Percentiles rank a stretch among this genome's conserved stretches.
These are phyloP conservation scores for Paramecium pentaurelia DNA, from an alignment of 73 alveolate genomes.

Conservation along the genomic window DNA sequence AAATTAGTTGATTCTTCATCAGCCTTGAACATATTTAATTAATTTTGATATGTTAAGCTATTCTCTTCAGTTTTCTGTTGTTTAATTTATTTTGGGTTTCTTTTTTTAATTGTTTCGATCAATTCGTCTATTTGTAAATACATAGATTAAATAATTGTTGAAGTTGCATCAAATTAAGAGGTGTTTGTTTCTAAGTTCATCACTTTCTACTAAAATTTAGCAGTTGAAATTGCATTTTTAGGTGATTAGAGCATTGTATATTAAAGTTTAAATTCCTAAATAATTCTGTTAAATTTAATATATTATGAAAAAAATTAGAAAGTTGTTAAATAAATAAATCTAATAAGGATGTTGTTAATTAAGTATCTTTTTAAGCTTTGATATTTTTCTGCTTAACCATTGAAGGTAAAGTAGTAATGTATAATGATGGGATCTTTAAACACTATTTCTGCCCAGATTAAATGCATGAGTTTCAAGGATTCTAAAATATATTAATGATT, in stretches of 20 bases:
- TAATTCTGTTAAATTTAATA: background rate
- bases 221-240: background rate
- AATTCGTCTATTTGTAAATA: background rate
- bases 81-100: background rate
- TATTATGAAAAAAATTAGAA: background rate
- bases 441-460: too few species aligned
- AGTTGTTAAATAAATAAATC: background rate
- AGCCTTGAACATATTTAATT: background rate
- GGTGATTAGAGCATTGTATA: background rate
- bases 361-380: too few species aligned
- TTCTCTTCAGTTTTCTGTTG: background rate
- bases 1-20: background rate
- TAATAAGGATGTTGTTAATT: too few species aligned
- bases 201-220: background rate
- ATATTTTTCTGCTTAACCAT: background rate
- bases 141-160: background rate
- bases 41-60: background rate
- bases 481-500: too few species aligned
- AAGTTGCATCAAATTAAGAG: slow-evolving; percentile 8
- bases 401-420: too few species aligned
- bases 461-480: too few species aligned
- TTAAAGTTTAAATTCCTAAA: background rate
- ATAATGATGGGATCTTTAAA: too few species aligned
- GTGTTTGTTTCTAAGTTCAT: background rate
- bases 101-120: background rate